Base-by-base conservation (phyloP, 768 basidiomycete genomes). In the Leucogyrophana mollusca region DNA sequence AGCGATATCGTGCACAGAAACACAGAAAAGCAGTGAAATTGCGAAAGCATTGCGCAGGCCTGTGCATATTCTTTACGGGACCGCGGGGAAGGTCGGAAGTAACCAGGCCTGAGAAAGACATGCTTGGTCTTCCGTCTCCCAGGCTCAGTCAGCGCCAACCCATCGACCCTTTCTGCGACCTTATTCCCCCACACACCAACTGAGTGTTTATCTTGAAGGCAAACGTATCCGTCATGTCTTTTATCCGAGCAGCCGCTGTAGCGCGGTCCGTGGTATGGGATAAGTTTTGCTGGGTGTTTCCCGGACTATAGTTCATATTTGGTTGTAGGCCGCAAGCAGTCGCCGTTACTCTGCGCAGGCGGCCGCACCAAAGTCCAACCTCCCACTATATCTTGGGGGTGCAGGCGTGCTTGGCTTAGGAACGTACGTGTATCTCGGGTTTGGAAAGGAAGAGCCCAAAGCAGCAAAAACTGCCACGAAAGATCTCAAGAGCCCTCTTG, bases 401-500 rank as follows among this genome's bases (percentile, higher is more conserved):
- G 72, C 70, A 5, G 80, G 77, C 57, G 57, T 69, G 30, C 70
- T 61, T 33, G 74, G 70, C 22, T 60, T 72, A 9, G 78, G 60
- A 7, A 66, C 56, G 24, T 81, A 78, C 54, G 58, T 78, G 39
- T 87, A 85, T 66, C 66, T 82, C 47, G 70, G 75, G 18, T 60
- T 60, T 45, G 43, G 30, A 11, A 21, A 34, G 35, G 24, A 44
- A 37, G 49, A 52, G 20, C 45, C 53, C 50, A 48, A 57, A 47
- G 4, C 56, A 39, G 55, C 64, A 61, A 43, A 69, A 66, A 60
- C 78, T 77, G 33, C 56, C n/a, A 55, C 47, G 37, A 66, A 59
- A 43, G 43, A 38, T 51, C 71, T 80, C 60, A 83, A 80, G 61
- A 86, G 83, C 54, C 80, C 85, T 10, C 76, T 93, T 20, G 85